These are phyloP conservation scores for Entomortierella parvispora DNA, from an alignment of 192 early-diverging fungal species.

Conservation along the genomic window DNA sequence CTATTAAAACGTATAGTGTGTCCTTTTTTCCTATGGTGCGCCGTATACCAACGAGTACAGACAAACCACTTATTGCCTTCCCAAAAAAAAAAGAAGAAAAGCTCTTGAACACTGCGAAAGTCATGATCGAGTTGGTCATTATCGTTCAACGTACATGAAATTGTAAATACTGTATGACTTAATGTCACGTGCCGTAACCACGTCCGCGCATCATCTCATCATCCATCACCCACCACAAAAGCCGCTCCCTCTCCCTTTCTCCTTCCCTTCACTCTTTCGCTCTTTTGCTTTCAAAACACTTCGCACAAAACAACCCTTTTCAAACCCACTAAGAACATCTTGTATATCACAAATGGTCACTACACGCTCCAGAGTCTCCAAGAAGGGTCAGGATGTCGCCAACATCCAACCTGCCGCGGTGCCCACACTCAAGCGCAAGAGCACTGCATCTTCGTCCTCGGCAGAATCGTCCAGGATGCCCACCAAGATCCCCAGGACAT, in stretches of 20 bases:
- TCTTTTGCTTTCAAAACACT: background rate
- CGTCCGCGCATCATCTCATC: too few relatives aligned
- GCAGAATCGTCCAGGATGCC: background rate
- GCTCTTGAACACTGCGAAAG: too few relatives aligned
- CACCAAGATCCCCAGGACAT: conserved; percentile 7
- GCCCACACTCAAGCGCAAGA: conserved; percentile 15
- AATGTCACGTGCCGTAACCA: too few relatives aligned
- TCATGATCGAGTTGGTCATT: too few relatives aligned
- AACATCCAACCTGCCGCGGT: background rate
- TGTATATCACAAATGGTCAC: conserved; percentile 11
- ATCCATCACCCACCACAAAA: too few relatives aligned
- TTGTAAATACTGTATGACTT: too few relatives aligned
- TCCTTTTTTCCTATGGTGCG: too few relatives aligned
- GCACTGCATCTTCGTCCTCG: background rate
- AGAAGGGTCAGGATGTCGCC: conserved; percentile 3
- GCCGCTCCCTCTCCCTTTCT: background rate
- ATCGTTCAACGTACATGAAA: too few relatives aligned
- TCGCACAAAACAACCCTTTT: background rate
- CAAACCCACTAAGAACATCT: background rate
- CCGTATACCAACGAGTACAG: too few relatives aligned
- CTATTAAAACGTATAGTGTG: too few relatives aligned
- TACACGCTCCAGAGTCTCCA: conserved; percentile 22
- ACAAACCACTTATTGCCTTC: too few relatives aligned
- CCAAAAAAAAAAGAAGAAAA: too few relatives aligned
- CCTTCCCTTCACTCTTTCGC: conserved; percentile 1